Conservation (phyloP, 2,329 filamentous ascomycete species). For the Exophiala bonariae region DNA sequence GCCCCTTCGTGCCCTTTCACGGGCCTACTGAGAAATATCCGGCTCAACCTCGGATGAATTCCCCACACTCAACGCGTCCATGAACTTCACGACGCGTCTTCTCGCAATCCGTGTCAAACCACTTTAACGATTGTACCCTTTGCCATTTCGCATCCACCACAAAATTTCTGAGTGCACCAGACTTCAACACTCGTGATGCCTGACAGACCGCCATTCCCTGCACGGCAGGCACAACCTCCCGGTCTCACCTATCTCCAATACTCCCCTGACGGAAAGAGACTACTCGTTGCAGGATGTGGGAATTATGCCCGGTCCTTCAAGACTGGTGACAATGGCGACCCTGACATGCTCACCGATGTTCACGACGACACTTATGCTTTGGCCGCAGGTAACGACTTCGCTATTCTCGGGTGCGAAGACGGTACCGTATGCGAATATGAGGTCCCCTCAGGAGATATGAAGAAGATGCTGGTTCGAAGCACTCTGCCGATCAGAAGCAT, state of each 20-base stretch:
- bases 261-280: constrained; percentile 79
- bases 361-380: constrained; percentile 83
- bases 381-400: constrained; percentile 74
- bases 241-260: constrained; percentile 87
- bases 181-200: constrained; percentile 20
- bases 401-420: constrained; percentile 88
- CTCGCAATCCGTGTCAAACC: not conserved
- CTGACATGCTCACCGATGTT: constrained; percentile 86
- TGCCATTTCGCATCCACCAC: no score
- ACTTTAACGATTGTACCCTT: not conserved
- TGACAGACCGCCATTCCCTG: constrained; percentile 25
- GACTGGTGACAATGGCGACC: constrained; percentile 88
- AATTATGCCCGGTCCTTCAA: constrained; percentile 91
- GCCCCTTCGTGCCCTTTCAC: no score
- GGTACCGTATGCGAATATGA: constrained; percentile 94
- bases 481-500: constrained; percentile 86
- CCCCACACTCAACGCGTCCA: constrained; percentile 1
- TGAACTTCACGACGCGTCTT: constrained; percentile 2
- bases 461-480: constrained; percentile 78
- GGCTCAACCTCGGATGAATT: constrained; percentile 5
- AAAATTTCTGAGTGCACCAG: no score
- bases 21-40: no score
- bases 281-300: constrained; percentile 91
- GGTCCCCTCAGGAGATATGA: constrained; percentile 67
- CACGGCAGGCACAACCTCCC: constrained; percentile 60